Percentiles rank a stretch among this genome's conserved stretches.
phyloP scores from a whole-genome alignment of 352 stramenopile genomes.

The Ophiocytium majus region DNA sequence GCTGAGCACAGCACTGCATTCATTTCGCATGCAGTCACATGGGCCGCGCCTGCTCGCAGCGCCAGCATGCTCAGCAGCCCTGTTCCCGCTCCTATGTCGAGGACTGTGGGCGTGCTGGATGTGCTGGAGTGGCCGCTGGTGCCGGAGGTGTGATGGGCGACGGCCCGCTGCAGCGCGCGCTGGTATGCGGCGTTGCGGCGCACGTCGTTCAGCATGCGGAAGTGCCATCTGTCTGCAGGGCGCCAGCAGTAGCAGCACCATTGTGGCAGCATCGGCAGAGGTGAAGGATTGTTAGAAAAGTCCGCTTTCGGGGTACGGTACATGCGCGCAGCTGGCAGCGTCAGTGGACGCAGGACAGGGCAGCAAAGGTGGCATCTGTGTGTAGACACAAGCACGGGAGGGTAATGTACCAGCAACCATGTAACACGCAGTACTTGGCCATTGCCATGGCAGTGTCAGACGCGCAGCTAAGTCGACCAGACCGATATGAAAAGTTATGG shows the following conservation, averaged over 20 bases:
- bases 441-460: too few relatives aligned
- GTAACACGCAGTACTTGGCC: neutral
- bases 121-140: neutral
- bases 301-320: too few relatives aligned
- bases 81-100: slow-evolving; percentile 66
- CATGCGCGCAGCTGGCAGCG: neutral
- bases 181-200: slow-evolving; percentile 61
- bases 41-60: slow-evolving; percentile 70
- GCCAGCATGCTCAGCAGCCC: slow-evolving; percentile 78
- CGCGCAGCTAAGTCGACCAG: too few relatives aligned
- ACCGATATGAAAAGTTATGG: neutral
- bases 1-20: slow-evolving; percentile 50
- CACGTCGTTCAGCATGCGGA: slow-evolving; percentile 64
- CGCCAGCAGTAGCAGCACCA: neutral
- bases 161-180: slow-evolving; percentile 56
- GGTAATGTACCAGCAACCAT: neutral
- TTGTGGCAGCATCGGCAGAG: neutral
- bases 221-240: slow-evolving; percentile 57
- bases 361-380: neutral
- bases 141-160: slow-evolving; percentile 14
- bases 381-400: neutral
- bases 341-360: too few relatives aligned
- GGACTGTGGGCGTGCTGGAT: slow-evolving; percentile 54
- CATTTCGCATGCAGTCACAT: slow-evolving; percentile 87
- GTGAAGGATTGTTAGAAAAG: neutral